Percentiles rank a stretch among this genome's conserved stretches.
Evolutionary conservation across 306 rosid species (phyloP).

Genomic region (Acacia crassicarpa): DNA sequence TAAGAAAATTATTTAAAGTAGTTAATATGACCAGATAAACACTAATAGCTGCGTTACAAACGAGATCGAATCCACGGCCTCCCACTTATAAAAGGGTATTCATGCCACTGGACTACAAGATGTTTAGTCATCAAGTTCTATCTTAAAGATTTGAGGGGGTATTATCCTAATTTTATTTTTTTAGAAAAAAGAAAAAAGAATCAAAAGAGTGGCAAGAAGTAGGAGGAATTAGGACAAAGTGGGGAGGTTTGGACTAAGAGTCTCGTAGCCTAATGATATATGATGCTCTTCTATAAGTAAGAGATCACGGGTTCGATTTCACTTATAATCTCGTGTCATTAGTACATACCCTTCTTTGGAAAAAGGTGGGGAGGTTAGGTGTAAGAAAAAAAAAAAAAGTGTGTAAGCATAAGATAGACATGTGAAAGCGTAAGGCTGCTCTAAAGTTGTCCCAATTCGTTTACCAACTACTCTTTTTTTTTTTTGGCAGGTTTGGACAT

Average conservation of each 20-base stretch:
- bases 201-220: neutral
- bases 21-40: no score
- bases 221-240: no score
- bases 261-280: no score
- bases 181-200: neutral
- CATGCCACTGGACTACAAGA: no score
- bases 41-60: no score
- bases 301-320: rapidly evolving
- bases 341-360: rapidly evolving
- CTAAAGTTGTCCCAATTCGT: neutral
- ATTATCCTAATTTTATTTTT: no score
- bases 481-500: neutral
- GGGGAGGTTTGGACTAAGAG: neutral
- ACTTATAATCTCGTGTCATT: no score
- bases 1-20: no score
- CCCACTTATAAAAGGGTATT: no score
- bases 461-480: neutral
- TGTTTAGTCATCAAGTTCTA: no score
- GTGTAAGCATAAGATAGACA: neutral
- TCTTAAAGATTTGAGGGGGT: no score
- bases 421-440: neutral
- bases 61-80: rapidly evolving
- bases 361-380: neutral
- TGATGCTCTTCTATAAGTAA: no score
- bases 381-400: neutral